Percentiles rank a stretch among this genome's conserved stretches.
Conservation (phyloP, 179 eudicot genomes). For the Amaranthus tricolor region DNA sequence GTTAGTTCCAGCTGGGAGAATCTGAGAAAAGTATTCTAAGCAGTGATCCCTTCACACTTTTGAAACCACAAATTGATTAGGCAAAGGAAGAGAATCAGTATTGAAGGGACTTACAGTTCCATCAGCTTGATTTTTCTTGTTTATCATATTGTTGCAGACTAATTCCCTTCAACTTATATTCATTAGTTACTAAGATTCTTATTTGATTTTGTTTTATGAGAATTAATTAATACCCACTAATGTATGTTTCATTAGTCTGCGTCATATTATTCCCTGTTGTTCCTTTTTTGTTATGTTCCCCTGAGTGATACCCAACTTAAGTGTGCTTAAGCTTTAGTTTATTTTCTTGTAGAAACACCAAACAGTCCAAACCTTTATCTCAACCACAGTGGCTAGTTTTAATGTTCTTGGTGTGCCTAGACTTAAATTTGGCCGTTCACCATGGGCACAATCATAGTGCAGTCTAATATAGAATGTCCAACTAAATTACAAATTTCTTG, state of each 20-base stretch:
- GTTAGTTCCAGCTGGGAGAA: constrained; percentile 51
- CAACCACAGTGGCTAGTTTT: not conserved
- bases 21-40: constrained; percentile 32
- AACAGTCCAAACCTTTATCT: too few relatives aligned
- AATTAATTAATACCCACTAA: constrained; percentile 17
- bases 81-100: constrained; percentile 37
- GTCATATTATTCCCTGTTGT: constrained; percentile 17
- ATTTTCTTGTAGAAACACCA: not conserved
- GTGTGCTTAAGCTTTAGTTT: not conserved
- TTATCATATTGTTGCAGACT: constrained; percentile 19
- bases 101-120: constrained; percentile 20
- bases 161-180: constrained; percentile 10
- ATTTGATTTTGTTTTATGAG: constrained; percentile 12
- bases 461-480: too few relatives aligned
- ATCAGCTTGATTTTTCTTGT: constrained; percentile 12
- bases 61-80: constrained; percentile 42
- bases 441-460: too few relatives aligned
- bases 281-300: constrained; percentile 26
- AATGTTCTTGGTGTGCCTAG: too few relatives aligned
- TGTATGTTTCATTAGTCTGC: constrained; percentile 17
- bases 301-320: constrained; percentile 16
- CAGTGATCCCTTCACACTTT: constrained; percentile 28
- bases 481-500: too few relatives aligned
- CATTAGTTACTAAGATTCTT: constrained; percentile 28
- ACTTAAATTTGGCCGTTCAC: too few relatives aligned